Conservation (phyloP, 768 basidiomycete species). For the Obba rivulosa region DNA sequence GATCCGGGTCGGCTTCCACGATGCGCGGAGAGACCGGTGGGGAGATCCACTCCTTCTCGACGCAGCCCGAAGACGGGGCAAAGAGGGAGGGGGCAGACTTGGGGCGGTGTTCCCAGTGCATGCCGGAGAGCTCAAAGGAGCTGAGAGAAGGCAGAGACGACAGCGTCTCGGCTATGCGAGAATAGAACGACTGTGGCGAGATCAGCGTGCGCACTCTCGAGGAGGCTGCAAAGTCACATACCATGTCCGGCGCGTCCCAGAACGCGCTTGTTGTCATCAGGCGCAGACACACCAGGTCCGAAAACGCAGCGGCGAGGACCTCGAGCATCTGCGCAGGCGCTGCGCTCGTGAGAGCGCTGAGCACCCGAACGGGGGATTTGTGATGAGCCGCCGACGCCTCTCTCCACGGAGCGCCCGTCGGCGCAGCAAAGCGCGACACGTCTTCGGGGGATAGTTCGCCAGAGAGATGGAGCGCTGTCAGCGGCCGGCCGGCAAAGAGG, state of each 20-base stretch:
- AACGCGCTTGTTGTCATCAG: slow-evolving; percentile 42
- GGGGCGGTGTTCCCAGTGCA: slow-evolving; percentile 34
- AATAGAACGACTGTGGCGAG: not conserved
- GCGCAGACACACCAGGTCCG: slow-evolving; percentile 59
- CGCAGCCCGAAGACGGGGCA: not conserved
- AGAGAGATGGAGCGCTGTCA: slow-evolving; percentile 56
- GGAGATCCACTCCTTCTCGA: slow-evolving; percentile 24
- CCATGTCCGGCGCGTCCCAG: slow-evolving; percentile 27
- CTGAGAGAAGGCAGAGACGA: slow-evolving; percentile 63
- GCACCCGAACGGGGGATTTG: slow-evolving; percentile 40
- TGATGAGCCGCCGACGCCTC: slow-evolving; percentile 1
- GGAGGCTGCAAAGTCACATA: slow-evolving; percentile 15
- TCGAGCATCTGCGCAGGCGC: slow-evolving; percentile 55
- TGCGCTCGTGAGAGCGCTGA: slow-evolving; percentile 56
- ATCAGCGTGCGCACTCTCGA: not conserved
- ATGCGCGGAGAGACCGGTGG: slow-evolving; percentile 23
- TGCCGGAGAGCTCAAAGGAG: slow-evolving; percentile 75
- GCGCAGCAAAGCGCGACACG: slow-evolving; percentile 30
- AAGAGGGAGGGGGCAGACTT: slow-evolving; percentile 11
- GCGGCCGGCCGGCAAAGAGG: slow-evolving; percentile 62
- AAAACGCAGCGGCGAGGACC: slow-evolving; percentile 50
- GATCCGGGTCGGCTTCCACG: slow-evolving; percentile 12
- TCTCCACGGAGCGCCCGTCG: slow-evolving; percentile 24
- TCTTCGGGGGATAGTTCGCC: slow-evolving; percentile 55
- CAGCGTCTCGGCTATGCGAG: slow-evolving; percentile 54